These are phyloP conservation scores for Cladosporium sp. DNA, from an alignment of 2,329 filamentous ascomycete species.

Conservation along the genomic window DNA sequence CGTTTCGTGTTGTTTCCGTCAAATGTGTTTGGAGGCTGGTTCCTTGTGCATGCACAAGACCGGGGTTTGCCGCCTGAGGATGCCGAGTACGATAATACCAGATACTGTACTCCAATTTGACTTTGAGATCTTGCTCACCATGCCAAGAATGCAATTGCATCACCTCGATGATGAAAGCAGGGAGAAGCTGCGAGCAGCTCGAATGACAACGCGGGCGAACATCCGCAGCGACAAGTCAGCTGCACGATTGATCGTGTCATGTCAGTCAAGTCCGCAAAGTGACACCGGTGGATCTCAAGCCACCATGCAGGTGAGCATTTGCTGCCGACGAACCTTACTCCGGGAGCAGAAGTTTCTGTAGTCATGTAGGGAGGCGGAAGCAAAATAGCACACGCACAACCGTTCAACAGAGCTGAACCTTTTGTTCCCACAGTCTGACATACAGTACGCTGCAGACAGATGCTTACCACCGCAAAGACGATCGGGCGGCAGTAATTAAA, in stretches of 20 bases:
- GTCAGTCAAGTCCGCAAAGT: neutral
- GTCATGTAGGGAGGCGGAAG: neutral
- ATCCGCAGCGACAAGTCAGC: neutral
- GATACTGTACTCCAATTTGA: too few relatives aligned
- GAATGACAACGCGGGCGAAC: neutral
- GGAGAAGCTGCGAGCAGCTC: neutral
- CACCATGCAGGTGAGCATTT: conserved; percentile 9
- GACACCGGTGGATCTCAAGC: conserved; percentile 1
- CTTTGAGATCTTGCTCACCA: neutral
- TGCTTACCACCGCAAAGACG: neutral
- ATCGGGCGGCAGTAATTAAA: neutral
- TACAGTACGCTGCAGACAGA: neutral
- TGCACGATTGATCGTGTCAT: neutral
- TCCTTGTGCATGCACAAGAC: neutral
- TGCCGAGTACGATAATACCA: neutral
- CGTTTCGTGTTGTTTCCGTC: neutral
- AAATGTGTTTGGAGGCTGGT: neutral
- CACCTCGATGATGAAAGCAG: neutral
- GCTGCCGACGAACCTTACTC: conserved; percentile 1
- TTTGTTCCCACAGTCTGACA: neutral
- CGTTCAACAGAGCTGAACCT: neutral
- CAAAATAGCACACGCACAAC: neutral
- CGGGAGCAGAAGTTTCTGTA: neutral
- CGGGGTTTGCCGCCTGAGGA: neutral
- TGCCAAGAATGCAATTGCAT: neutral